A percentile compares a stretch with the other conserved stretches of the same genome.
Conservation (phyloP, 495 filamentous ascomycete species). For the Aspergillus bertholletiae region DNA sequence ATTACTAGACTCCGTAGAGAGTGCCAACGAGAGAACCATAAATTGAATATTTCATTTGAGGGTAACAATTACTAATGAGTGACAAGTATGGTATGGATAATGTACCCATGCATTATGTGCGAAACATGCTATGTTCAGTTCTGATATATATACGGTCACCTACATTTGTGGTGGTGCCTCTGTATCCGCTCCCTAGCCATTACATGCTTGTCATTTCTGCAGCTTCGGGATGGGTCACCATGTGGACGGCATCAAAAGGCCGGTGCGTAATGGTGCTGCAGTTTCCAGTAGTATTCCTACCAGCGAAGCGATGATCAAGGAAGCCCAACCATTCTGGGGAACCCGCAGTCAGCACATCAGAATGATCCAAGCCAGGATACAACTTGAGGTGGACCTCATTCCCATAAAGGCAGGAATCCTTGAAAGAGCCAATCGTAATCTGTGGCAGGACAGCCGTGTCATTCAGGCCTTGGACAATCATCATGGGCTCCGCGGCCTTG, state of each 20-base stretch:
- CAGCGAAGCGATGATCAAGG: not conserved
- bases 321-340: constrained; percentile 5
- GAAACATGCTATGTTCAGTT: too few relatives aligned
- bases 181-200: too few relatives aligned
- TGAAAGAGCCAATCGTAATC: not conserved
- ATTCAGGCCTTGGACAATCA: constrained; percentile 3
- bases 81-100: too few relatives aligned
- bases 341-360: not conserved
- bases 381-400: constrained; percentile 2
- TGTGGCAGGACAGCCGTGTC: not conserved
- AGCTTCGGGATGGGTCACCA: not conserved
- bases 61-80: too few relatives aligned
- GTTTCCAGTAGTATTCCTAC: not conserved
- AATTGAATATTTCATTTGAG: too few relatives aligned
- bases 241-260: not conserved
- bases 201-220: not conserved
- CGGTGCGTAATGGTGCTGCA: not conserved
- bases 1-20: too few relatives aligned
- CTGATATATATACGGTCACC: too few relatives aligned
- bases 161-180: too few relatives aligned
- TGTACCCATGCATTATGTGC: too few relatives aligned
- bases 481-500: not conserved
- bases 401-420: not conserved
- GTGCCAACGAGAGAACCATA: too few relatives aligned
- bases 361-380: constrained; percentile 8